These are phyloP conservation scores for Alternaria solani DNA, from an alignment of 2,329 filamentous ascomycete species.

Conservation along the genomic window DNA sequence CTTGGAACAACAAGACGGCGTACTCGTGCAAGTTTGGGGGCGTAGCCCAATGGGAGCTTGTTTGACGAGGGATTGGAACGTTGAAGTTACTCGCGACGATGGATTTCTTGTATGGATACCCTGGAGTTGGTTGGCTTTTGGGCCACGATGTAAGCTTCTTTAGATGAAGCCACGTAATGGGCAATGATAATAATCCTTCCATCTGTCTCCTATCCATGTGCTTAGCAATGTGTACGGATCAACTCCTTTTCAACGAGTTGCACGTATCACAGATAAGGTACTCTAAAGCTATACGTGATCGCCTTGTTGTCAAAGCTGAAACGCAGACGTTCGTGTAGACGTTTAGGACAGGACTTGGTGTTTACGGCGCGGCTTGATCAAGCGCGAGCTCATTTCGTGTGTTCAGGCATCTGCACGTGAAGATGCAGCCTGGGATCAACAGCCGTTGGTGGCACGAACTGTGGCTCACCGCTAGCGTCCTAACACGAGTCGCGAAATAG, in stretches of 20 bases:
- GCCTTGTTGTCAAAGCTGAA: too few species aligned
- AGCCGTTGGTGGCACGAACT: conserved; percentile 15
- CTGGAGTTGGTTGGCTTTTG: conserved; percentile 4
- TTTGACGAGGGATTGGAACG: conserved; percentile 33
- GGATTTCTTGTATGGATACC: conserved; percentile 20
- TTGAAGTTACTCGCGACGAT: not conserved
- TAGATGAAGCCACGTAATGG: not conserved
- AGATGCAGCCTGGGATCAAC: conserved; percentile 11
- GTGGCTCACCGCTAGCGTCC: conserved; percentile 15
- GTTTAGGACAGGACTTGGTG: too few species aligned
- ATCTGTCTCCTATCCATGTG: not conserved
- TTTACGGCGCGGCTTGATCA: too few species aligned
- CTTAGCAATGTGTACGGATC: not conserved
- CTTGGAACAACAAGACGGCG: conserved; percentile 50
- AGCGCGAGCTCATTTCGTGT: not conserved
- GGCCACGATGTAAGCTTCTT: not conserved
- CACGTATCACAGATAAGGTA: not conserved
- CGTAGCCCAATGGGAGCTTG: conserved; percentile 64
- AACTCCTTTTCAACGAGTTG: not conserved
- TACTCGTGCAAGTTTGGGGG: conserved; percentile 55
- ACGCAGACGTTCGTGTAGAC: too few species aligned
- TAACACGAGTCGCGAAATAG: conserved; percentile 17
- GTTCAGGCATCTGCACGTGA: conserved; percentile 5
- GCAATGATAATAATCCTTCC: not conserved
- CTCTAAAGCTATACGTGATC: too few species aligned